Evolutionary conservation across 768 basidiomycete species (phyloP).

Genomic region (Kwoniella heveanensis): DNA sequence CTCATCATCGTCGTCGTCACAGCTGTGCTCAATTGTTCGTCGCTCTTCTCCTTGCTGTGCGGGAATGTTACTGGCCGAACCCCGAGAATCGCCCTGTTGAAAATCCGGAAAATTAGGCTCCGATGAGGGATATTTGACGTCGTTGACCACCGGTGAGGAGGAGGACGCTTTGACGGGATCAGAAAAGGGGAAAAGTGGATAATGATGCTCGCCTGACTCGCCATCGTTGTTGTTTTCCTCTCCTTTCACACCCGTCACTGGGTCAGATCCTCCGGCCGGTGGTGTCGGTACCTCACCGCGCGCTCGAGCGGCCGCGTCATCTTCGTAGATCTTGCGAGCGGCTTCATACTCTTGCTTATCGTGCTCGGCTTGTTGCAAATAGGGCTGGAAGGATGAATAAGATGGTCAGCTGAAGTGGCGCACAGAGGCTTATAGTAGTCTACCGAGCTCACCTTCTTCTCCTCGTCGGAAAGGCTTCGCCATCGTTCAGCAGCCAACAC

Average conservation of each 20-base stretch:
- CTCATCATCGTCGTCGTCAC: conserved; percentile 28
- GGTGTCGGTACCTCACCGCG: conserved; percentile 65
- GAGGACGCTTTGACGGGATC: conserved; percentile 10
- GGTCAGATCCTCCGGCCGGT: conserved; percentile 64
- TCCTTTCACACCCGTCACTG: neutral
- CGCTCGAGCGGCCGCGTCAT: conserved; percentile 56
- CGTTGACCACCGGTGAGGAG: conserved; percentile 15
- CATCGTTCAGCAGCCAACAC: conserved; percentile 89
- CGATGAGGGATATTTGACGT: conserved; percentile 11
- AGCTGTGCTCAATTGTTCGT: too few species aligned
- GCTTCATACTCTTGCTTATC: conserved; percentile 93
- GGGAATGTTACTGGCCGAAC: conserved; percentile 18
- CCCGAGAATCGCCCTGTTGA: conserved; percentile 13
- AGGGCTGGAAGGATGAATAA: conserved; percentile 80
- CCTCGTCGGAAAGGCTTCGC: conserved; percentile 89
- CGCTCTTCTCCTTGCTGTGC: conserved; percentile 9
- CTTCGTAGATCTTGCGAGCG: conserved; percentile 82
- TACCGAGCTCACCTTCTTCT: conserved; percentile 81
- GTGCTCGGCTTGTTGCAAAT: conserved; percentile 87
- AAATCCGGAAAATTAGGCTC: conserved; percentile 25
- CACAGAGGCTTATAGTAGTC: too few species aligned
- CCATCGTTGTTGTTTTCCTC: conserved; percentile 7
- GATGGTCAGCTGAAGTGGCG: too few species aligned
- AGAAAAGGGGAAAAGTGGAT: conserved; percentile 8
- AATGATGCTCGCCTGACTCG: conserved; percentile 12